Conservation (phyloP, 176 grass and related monocot genomes). For the Triticum dicoccoides region DNA sequence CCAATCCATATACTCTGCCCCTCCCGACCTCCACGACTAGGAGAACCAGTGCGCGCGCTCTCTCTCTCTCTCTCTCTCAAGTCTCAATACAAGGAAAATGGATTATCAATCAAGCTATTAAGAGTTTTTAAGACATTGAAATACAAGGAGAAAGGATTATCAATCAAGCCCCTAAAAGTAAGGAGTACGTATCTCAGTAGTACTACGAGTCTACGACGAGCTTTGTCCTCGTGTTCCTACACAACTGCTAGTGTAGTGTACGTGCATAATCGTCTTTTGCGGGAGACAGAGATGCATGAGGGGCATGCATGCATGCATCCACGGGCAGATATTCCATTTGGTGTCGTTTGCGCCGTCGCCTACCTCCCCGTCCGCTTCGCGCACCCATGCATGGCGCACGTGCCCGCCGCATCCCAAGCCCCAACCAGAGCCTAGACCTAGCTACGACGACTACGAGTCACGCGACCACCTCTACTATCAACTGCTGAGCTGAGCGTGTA, state of each 20-base stretch:
- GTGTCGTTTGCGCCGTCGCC: slow-evolving; percentile 56
- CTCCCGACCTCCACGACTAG: too few species aligned
- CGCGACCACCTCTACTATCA: neutral
- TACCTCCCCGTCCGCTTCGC: slow-evolving; percentile 23
- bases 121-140: too few species aligned
- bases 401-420: slow-evolving; percentile 22
- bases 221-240: neutral
- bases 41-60: too few species aligned
- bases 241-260: neutral
- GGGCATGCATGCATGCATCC: slow-evolving; percentile 1
- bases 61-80: too few species aligned
- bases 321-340: slow-evolving; percentile 57
- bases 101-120: too few species aligned
- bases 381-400: slow-evolving; percentile 34
- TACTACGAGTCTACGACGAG: neutral
- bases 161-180: too few species aligned
- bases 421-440: neutral
- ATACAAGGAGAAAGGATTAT: too few species aligned
- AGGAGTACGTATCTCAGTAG: neutral
- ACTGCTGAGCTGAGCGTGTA: neutral
- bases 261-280: neutral
- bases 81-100: too few species aligned
- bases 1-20: neutral
- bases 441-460: neutral
- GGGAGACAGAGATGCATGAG: neutral